Base-by-base conservation (phyloP, 176 grass and related monocot species). In the Elymus sibiricus region DNA sequence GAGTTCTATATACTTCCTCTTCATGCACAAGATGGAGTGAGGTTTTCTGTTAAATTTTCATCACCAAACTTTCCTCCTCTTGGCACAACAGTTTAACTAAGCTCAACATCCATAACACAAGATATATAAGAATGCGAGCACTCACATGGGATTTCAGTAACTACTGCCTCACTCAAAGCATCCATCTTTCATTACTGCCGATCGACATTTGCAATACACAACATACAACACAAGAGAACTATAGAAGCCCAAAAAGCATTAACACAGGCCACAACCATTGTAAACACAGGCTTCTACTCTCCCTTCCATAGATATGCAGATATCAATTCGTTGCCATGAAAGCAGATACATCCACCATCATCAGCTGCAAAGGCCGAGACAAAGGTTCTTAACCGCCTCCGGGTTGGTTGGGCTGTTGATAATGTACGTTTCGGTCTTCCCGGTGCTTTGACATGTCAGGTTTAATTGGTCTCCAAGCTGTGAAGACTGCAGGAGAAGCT, bases 291-390 rank as follows among this genome's bases (percentile, higher is more conserved):
- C 76, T 87, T 87, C 89, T 80, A 80, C 7, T 80, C 3, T 75
- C 59, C 72, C 47, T 87, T 83, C 43, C 74, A 90, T 17, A 67
- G 60, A 74, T 84, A 28, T 67, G 43, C 32, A 65, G 12, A 39
- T 71, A 73, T 79, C n/a, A 47, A 38, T 27, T 68, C 26, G 59
- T 83, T 22, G 59, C 90, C 84, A 83, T 26, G 25, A 87, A 89
- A 78, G 43, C 76, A 35, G 73, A 86, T 81, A 14, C 62, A 70
- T 71, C 79, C 46, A 24, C 78, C 78, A 82, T 82, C 81, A 76
- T 84, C 85, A 98, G 91, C 92, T 83, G 79, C 96, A 98, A 87
- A 98, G 84, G 12, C 85, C 64, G 32, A 90, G 59, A 82, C 93
- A 95, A 9, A 98, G 77, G 70, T 95, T 29, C 89, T 84, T 89